Evolutionary conservation across 805 yeast species (phyloP).

Genomic region (Monosporozyma solicola): DNA sequence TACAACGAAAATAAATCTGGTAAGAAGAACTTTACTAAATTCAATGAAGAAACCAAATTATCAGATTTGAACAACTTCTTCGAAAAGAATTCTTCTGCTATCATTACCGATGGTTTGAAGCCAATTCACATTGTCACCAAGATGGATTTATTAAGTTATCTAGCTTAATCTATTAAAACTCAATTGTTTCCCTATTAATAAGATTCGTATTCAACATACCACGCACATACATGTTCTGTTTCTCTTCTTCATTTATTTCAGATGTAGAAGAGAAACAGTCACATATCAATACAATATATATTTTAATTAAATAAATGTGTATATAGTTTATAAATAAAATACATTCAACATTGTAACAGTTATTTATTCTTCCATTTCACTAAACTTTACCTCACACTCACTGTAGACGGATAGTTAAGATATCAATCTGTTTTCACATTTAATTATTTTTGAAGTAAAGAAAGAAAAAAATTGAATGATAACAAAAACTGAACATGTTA

Average conservation of each 20-base stretch:
- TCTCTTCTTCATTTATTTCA: neutral
- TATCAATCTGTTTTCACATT: neutral
- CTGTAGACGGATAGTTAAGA: neutral
- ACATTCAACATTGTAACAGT: neutral
- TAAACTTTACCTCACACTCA: neutral
- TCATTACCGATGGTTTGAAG: slow-evolving; percentile 65
- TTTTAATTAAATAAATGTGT: neutral
- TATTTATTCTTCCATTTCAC: neutral
- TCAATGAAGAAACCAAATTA: slow-evolving; percentile 57
- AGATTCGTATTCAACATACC: slow-evolving; percentile 1
- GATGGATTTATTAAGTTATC: slow-evolving; percentile 63
- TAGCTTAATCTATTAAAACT: slow-evolving; percentile 17
- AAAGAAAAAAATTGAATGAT: neutral
- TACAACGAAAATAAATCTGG: slow-evolving; percentile 53
- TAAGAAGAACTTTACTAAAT: slow-evolving; percentile 57
- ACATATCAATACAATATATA: neutral
- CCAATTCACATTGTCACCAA: slow-evolving; percentile 83
- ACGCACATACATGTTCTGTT: neutral
- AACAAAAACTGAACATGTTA: neutral
- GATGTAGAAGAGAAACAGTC: neutral
- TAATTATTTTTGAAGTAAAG: no score
- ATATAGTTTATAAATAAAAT: neutral
- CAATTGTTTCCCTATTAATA: neutral
- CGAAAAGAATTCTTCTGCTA: slow-evolving; percentile 77
- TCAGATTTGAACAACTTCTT: slow-evolving; percentile 66